These are phyloP conservation scores for Nyssa sinensis DNA, from an alignment of 148 eudicot species.

Conservation along the genomic window DNA sequence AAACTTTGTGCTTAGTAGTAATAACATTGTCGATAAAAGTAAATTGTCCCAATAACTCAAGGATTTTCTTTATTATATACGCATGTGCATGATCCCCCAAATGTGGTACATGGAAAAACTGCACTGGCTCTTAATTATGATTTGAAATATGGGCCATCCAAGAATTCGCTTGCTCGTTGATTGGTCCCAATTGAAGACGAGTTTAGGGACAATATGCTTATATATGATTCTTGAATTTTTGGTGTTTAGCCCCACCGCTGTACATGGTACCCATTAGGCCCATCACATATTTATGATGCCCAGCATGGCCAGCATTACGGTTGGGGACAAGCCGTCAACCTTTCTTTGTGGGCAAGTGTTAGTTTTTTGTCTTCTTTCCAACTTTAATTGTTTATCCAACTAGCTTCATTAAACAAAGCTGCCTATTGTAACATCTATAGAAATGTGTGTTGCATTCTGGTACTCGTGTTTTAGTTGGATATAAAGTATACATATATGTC, in stretches of 20 bases:
- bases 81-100: constrained; percentile 28
- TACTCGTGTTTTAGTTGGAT: not conserved
- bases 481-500: not conserved
- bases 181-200: constrained; percentile 25
- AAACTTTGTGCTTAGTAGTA: not conserved
- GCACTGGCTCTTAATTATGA: constrained; percentile 14
- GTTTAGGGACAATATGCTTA: constrained; percentile 3
- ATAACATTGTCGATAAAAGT: not conserved
- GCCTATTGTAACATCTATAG: not conserved
- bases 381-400: constrained; percentile 6
- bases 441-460: not conserved
- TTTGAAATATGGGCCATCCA: constrained; percentile 22
- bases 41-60: not conserved
- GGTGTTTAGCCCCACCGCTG: constrained; percentile 16
- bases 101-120: not conserved
- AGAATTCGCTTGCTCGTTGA: constrained; percentile 19
- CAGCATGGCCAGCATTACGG: constrained; percentile 28
- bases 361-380: constrained; percentile 33
- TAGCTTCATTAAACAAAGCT: not conserved
- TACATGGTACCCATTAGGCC: constrained; percentile 8
- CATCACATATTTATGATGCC: constrained; percentile 29
- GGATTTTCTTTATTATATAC: not conserved
- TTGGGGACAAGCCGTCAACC: constrained; percentile 17
- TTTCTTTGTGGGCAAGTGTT: constrained; percentile 33
- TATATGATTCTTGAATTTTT: not conserved